Conservation (phyloP, 371 early-diverging fungal species). For the Batkoa obscura region DNA sequence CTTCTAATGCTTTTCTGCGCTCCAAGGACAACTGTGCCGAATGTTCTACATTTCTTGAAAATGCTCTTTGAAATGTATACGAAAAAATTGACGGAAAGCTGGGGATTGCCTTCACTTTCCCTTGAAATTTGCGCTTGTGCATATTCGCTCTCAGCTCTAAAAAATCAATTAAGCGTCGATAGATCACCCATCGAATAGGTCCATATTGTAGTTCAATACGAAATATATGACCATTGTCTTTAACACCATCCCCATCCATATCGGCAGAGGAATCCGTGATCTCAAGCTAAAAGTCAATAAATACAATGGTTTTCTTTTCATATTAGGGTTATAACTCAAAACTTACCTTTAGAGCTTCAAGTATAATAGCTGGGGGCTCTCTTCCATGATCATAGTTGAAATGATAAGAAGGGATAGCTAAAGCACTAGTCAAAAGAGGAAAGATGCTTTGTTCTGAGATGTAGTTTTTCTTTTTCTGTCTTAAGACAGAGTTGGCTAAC, state of each 20-base stretch:
- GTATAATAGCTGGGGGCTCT: conserved; percentile 17
- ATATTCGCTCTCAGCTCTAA: conserved; percentile 40
- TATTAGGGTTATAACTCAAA: no score
- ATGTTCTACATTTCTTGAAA: neutral
- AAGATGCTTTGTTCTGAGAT: neutral
- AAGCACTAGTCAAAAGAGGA: neutral
- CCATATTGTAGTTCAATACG: conserved; percentile 62
- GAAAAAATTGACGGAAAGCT: conserved; percentile 27
- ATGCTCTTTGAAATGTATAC: conserved; percentile 12
- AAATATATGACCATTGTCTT: conserved; percentile 15
- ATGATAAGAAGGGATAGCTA: neutral
- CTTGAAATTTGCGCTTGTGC: conserved; percentile 20
- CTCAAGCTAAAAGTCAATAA: no score
- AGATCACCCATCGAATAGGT: conserved; percentile 54
- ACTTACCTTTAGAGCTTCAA: conserved; percentile 14
- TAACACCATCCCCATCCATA: no score
- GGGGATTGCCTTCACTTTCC: conserved; percentile 20
- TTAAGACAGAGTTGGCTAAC: no score
- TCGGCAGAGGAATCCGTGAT: no score
- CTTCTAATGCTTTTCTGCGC: conserved; percentile 36
- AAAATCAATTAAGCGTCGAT: conserved; percentile 50
- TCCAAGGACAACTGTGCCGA: conserved; percentile 11
- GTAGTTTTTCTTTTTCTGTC: no score
- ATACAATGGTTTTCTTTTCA: no score
- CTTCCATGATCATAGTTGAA: neutral